phyloP scores from a whole-genome alignment of 768 basidiomycete genomes.

The Cystobasidium onofrii region DNA sequence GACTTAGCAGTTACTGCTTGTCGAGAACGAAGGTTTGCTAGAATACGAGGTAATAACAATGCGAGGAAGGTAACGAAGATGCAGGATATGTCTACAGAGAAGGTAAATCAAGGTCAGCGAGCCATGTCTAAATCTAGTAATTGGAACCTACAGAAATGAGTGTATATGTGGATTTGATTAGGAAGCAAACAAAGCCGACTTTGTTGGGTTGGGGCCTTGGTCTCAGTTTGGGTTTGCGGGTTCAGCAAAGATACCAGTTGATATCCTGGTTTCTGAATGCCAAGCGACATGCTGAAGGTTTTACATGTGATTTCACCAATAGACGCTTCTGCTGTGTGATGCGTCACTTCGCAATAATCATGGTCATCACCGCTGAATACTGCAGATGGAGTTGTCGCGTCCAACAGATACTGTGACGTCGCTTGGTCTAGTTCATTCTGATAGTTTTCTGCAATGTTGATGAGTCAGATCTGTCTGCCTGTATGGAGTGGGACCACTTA shows the following conservation, averaged over 20 bases:
- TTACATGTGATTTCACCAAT: constrained; percentile 76
- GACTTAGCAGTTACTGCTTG: constrained; percentile 13
- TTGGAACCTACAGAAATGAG: constrained; percentile 44
- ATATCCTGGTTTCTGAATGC: constrained; percentile 73
- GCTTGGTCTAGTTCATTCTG: constrained; percentile 65
- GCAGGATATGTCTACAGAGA: constrained; percentile 54
- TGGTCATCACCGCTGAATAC: constrained; percentile 90
- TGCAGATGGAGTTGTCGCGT: constrained; percentile 57
- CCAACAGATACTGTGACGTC: constrained; percentile 60
- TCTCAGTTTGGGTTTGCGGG: neutral
- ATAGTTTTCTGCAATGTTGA: constrained; percentile 47
- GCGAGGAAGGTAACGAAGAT: constrained; percentile 54
- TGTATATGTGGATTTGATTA: constrained; percentile 71
- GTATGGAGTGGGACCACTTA: constrained; percentile 57
- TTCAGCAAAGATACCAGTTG: constrained; percentile 67
- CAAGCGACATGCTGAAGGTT: constrained; percentile 82
- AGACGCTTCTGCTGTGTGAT: constrained; percentile 46
- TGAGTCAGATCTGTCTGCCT: too few species aligned
- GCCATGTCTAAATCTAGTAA: too few species aligned
- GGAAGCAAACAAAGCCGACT: constrained; percentile 50
- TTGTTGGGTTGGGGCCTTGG: constrained; percentile 45
- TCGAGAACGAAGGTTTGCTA: neutral
- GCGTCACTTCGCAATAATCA: constrained; percentile 81
- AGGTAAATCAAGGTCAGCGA: too few species aligned
- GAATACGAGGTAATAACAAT: constrained; percentile 41